phyloP scores from a whole-genome alignment of 768 basidiomycete species.

The Phylloporus arenicola region DNA sequence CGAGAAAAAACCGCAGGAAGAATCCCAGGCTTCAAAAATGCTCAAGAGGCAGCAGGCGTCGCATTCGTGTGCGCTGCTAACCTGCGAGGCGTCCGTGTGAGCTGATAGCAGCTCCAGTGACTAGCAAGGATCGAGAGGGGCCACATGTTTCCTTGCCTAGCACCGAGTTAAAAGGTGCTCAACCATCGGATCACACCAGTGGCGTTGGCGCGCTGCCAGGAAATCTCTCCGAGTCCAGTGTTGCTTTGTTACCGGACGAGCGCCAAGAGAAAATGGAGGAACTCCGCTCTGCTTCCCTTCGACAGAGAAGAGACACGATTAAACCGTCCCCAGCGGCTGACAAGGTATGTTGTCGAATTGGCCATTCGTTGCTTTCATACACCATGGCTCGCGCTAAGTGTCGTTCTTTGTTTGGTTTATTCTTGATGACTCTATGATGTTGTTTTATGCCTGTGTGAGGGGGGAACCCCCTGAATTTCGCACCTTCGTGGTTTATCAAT shows the following conservation, averaged over 20 bases:
- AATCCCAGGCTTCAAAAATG: neutral
- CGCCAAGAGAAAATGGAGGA: constrained; percentile 18
- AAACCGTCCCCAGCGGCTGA: neutral
- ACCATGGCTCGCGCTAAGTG: too few species aligned
- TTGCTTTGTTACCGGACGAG: constrained; percentile 48
- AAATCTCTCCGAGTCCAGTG: constrained; percentile 37
- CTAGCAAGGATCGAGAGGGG: neutral
- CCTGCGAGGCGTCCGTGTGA: neutral
- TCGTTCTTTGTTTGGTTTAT: too few species aligned
- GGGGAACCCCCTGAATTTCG: too few species aligned
- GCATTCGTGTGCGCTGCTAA: constrained; percentile 7
- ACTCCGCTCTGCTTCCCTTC: neutral
- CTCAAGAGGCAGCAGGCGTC: constrained; percentile 1
- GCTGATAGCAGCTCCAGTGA: constrained; percentile 11
- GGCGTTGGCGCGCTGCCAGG: constrained; percentile 52
- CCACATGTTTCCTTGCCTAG: constrained; percentile 32
- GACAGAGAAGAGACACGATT: constrained; percentile 17
- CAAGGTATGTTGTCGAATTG: constrained; percentile 10
- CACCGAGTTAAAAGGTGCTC: constrained; percentile 28
- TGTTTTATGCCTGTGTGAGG: too few species aligned
- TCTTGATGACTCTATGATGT: too few species aligned
- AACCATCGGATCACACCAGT: constrained; percentile 27
- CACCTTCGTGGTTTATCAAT: neutral
- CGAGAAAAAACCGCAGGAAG: neutral
- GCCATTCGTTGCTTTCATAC: too few species aligned